Percentiles rank a stretch among this genome's conserved stretches.
phyloP scores from a whole-genome alignment of 371 early-diverging fungal genomes.

The Rhizopus delemar region DNA sequence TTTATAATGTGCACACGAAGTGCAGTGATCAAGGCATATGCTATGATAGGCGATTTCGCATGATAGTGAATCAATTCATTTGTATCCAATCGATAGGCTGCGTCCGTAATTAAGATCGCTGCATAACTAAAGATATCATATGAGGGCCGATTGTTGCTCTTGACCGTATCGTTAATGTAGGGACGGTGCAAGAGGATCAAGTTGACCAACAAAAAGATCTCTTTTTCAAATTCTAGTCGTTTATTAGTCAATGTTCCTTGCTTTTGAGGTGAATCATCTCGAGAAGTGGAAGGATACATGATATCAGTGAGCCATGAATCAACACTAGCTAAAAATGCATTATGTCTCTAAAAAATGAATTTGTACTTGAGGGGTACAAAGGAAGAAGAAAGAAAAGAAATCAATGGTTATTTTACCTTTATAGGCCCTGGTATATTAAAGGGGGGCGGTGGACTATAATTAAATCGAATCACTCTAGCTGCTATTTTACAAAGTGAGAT shows the following conservation, averaged over 20 bases:
- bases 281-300: constrained; percentile 11
- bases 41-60: constrained; percentile 37
- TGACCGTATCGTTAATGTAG: constrained; percentile 30
- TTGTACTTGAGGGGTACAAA: background rate
- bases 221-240: constrained; percentile 20
- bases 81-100: constrained; percentile 16
- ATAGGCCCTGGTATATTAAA: constrained; percentile 31
- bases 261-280: constrained; percentile 4
- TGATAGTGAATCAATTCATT: constrained; percentile 35
- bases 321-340: constrained; percentile 28
- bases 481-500: constrained; percentile 40
- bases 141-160: constrained; percentile 31
- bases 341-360: constrained; percentile 19
- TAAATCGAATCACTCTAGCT: constrained; percentile 42
- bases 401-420: constrained; percentile 22
- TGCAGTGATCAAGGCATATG: constrained; percentile 43
- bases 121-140: constrained; percentile 43
- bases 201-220: constrained; percentile 26
- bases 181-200: constrained; percentile 48
- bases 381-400: background rate
- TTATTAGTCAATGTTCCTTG: constrained; percentile 5
- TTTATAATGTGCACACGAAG: constrained; percentile 47
- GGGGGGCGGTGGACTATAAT: constrained; percentile 42
- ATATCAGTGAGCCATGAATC: constrained; percentile 29
- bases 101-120: constrained; percentile 43